A percentile compares a stretch with the other conserved stretches of the same genome.
Evolutionary conservation across 2,329 filamentous ascomycete species (phyloP).

Genomic region (Colletotrichum sp.): DNA sequence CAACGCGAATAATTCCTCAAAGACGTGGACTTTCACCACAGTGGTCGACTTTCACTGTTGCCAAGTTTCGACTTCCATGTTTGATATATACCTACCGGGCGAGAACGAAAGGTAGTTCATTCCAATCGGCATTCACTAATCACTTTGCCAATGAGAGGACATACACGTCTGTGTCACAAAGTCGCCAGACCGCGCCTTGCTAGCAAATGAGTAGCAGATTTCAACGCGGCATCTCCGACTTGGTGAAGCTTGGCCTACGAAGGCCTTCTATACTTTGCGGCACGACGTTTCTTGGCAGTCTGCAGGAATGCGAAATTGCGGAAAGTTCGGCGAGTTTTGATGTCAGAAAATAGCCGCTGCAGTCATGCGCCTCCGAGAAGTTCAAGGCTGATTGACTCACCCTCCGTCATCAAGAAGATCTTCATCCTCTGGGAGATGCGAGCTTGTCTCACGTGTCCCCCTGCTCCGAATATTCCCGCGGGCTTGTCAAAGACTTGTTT

Average conservation of each 20-base stretch:
- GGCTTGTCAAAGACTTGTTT: not conserved
- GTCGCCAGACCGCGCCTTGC: not conserved
- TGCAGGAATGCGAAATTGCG: not conserved
- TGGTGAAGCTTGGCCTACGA: not conserved
- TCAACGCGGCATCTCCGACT: not conserved
- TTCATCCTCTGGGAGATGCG: not conserved
- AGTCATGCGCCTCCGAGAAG: not conserved
- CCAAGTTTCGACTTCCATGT: not conserved
- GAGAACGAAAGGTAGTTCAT: not conserved
- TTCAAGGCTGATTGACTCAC: not conserved
- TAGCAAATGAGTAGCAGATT: not conserved
- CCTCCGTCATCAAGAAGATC: not conserved
- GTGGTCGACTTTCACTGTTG: not conserved
- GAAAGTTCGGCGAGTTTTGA: not conserved
- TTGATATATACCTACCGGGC: not conserved
- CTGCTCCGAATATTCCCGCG: not conserved
- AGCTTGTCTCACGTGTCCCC: not conserved
- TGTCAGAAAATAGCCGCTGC: not conserved
- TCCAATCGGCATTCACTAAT: not conserved
- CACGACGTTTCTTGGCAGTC: rapidly evolving
- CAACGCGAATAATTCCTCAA: not conserved
- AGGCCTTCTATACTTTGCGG: not conserved
- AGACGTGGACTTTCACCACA: not conserved
- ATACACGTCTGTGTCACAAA: not conserved
- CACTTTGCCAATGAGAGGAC: not conserved